Percentiles rank a stretch among this genome's conserved stretches.
Conservation (phyloP, 148 eudicot species). For the Vaccinium corymbosum region DNA sequence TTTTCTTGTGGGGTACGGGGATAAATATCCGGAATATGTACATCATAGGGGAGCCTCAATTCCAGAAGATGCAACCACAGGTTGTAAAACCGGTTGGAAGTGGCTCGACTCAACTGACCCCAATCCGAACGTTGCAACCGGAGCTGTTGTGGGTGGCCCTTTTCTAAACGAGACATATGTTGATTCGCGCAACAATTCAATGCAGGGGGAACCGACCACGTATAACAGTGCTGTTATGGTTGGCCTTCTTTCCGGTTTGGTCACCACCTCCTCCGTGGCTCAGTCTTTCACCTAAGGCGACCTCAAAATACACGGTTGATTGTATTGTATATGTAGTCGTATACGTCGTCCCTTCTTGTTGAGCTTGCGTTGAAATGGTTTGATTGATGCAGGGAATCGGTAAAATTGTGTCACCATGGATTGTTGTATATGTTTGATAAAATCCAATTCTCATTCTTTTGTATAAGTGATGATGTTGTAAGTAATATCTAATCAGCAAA, state of each 20-base stretch:
- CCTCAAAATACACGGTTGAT: neutral
- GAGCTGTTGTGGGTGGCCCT: conserved; percentile 88
- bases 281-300: conserved; percentile 32
- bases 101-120: conserved; percentile 59
- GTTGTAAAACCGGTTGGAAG: conserved; percentile 60
- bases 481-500: neutral
- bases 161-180: conserved; percentile 62
- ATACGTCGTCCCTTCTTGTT: neutral
- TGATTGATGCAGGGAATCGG: neutral
- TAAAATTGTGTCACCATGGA: neutral
- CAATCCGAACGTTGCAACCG: conserved; percentile 75
- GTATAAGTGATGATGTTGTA: neutral
- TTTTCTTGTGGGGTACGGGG: conserved; percentile 83
- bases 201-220: conserved; percentile 86
- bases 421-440: neutral
- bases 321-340: neutral
- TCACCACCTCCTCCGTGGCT: conserved; percentile 71
- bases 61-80: conserved; percentile 50
- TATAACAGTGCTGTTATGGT: conserved; percentile 79
- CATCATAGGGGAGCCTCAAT: conserved; percentile 97
- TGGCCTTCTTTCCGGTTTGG: conserved; percentile 78
- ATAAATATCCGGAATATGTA: conserved; percentile 68
- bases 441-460: neutral
- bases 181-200: conserved; percentile 73
- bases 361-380: neutral